A percentile compares a stretch with the other conserved stretches of the same genome.
Conservation (phyloP, 805 yeast species). For the Wickerhamomyces strasburgensis region DNA sequence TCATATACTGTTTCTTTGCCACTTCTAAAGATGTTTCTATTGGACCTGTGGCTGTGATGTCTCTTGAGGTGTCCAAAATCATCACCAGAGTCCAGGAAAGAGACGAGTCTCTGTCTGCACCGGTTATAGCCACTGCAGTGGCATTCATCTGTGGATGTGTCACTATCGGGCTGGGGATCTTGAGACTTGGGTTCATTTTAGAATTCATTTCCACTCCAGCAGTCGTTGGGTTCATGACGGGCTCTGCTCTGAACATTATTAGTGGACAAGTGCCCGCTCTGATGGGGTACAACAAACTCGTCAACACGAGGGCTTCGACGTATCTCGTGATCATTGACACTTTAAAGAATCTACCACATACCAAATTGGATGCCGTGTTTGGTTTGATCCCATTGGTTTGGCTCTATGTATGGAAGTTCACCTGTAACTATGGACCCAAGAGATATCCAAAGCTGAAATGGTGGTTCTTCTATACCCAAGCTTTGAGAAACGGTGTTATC, state of each 20-base stretch:
- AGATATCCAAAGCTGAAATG: constrained; percentile 52
- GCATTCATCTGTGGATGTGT: constrained; percentile 83
- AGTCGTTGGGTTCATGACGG: constrained; percentile 91
- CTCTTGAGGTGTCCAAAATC: constrained; percentile 76
- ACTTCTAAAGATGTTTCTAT: constrained; percentile 93
- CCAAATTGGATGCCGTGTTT: constrained; percentile 82
- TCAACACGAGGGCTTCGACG: constrained; percentile 70
- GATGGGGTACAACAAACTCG: constrained; percentile 64
- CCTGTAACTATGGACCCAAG: constrained; percentile 55
- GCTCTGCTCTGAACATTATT: constrained; percentile 81
- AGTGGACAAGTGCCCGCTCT: constrained; percentile 83
- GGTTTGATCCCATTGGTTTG: constrained; percentile 72
- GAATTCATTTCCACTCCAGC: constrained; percentile 90
- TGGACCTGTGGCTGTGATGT: constrained; percentile 97
- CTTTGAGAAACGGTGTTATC: constrained; percentile 76
- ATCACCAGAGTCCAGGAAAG: constrained; percentile 56
- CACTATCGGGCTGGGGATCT: constrained; percentile 74
- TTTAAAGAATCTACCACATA: constrained; percentile 62
- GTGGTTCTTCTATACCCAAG: constrained; percentile 64
- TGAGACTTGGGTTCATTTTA: constrained; percentile 81
- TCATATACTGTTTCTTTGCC: constrained; percentile 85
- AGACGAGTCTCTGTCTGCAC: constrained; percentile 47
- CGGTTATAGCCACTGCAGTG: constrained; percentile 74
- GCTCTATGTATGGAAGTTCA: constrained; percentile 67
- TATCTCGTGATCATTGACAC: constrained; percentile 67